Evolutionary conservation across 805 yeast species (phyloP), one percentile per base, ranked within the genome.

Genomic region (Lipomyces starkeyi): DNA sequence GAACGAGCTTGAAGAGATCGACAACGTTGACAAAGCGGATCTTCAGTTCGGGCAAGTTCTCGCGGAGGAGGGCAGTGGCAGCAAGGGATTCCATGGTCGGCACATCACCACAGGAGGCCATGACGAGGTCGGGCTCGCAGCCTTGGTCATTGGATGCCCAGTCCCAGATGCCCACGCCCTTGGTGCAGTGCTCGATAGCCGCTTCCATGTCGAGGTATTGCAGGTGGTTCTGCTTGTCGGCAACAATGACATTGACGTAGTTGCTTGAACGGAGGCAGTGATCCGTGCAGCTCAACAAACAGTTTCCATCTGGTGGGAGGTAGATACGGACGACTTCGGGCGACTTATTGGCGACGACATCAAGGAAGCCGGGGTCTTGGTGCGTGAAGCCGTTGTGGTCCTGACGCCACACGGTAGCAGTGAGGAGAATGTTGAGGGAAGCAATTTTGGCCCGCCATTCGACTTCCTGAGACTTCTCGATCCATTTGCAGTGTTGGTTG

Each of bases 161-260:
- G 29, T 57, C 60, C 60, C 60, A 57, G 17, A 57, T 57, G 25
- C 60, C 60, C 25, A 57, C 60, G 49, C 60, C 60, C 60, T 57
- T 57, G 25, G 60, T 29, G 49, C 60, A 57, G 49, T 57, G 60
- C 43, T 35, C 49, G 49, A 57, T 20, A 8, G 60, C 60, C 17
- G 43, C 60, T 22, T 57, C 60, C 60, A 57, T 57, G 60, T 57
- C 60, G 22, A 57, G 55, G 14, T 32, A 57, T 22, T 57, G 60
- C 49, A 57, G 49, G 49, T 57, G 60, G 49, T 57, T 29, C 56
- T 57, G 60, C 60, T 57, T 57, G 60, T 57, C 60, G 27, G 60
- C 60, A 57, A 57, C 60, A 22, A 57, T 57, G 29, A 57, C 60
- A n/a, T 57, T 57, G 60, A 57, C 60, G 49, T 57, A 57, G 60